Evolutionary conservation across 345 rosid genomes (phyloP), one percentile per base, ranked within the genome.

Genomic region (Eucalyptus regnans): DNA sequence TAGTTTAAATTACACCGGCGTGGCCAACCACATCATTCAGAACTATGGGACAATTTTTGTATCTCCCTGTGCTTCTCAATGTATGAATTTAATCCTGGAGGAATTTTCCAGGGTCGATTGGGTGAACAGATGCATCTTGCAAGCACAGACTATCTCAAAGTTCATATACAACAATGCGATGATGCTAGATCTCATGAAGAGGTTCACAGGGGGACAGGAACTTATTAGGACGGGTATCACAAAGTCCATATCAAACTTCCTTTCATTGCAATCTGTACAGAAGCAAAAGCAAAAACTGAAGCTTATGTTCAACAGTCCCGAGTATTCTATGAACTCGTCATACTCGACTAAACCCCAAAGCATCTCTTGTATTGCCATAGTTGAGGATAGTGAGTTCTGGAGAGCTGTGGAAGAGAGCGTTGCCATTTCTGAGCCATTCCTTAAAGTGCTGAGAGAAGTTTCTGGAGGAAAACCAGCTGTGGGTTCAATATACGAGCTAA

Each of bases 81-180:
- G 97, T 90, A 86, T 96, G 93, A 96, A 95, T 89, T 89, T 92
- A 56, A 95, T 97, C 60, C 88, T 97, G 93, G 97, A 97, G 90
- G 99, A 97, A 50, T 97, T 97, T 91, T 94, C 97, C 18, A 94
- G 93, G 93, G 98, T 97, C 22, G 97, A 95, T 91, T 97, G 99
- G 97, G 99, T 97, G 89, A 94, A 94, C 90, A 91, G 95, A 83
- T 97, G 99, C 66, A 93, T 96, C 89, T 58, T 86, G 20, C 97
- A 95, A 90, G 98, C 98, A 46, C 99, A 96, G 90, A 93, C 92
- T 5, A 84, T 97, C 86, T 90, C 98, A 18, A 97, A 94, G 92
- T 93, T 94, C 86, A 88, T 97, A 29, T 96, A 96, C 95, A 97
- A 97, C 88, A 94, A 92, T 54, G 91, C 92, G 14, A 90, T 93